Evolutionary conservation across 2,329 filamentous ascomycete species (phyloP).

Genomic region (Aspergillus ruber): DNA sequence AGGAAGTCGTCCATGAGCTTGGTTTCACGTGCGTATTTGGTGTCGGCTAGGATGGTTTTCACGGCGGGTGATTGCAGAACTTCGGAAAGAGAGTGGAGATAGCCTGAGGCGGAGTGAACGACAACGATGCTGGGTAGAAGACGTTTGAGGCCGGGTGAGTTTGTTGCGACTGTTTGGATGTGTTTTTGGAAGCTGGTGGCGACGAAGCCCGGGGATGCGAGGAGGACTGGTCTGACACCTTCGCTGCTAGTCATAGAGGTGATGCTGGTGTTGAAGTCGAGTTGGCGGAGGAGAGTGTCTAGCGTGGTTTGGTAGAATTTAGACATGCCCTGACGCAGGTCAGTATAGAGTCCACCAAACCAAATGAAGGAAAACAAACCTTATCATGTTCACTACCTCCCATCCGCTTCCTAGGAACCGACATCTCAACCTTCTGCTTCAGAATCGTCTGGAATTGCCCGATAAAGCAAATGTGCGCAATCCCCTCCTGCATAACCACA

Average conservation of each 20-base stretch:
- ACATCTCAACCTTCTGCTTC: slow-evolving; percentile 44
- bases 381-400: slow-evolving; percentile 46
- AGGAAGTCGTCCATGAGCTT: slow-evolving; percentile 79
- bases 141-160: slow-evolving; percentile 60
- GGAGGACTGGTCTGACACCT: slow-evolving; percentile 56
- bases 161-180: slow-evolving; percentile 55
- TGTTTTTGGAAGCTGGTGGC: slow-evolving; percentile 74
- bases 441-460: slow-evolving; percentile 45
- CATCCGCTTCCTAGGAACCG: slow-evolving; percentile 42
- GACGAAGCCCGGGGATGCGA: slow-evolving; percentile 85
- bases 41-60: slow-evolving; percentile 69
- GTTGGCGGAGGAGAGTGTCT: slow-evolving; percentile 66
- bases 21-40: slow-evolving; percentile 81
- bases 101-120: slow-evolving; percentile 77
- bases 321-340: slow-evolving; percentile 52
- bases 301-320: slow-evolving; percentile 75
- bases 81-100: slow-evolving; percentile 81
- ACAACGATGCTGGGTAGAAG: slow-evolving; percentile 56
- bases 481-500: slow-evolving; percentile 80
- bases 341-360: slow-evolving; percentile 1
- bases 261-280: slow-evolving; percentile 58
- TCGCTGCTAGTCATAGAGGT: slow-evolving; percentile 33
- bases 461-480: slow-evolving; percentile 47
- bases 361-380: slow-evolving; percentile 15
- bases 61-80: slow-evolving; percentile 78